phyloP scores from a whole-genome alignment of 495 filamentous ascomycete genomes.

The Tuber borchii region DNA sequence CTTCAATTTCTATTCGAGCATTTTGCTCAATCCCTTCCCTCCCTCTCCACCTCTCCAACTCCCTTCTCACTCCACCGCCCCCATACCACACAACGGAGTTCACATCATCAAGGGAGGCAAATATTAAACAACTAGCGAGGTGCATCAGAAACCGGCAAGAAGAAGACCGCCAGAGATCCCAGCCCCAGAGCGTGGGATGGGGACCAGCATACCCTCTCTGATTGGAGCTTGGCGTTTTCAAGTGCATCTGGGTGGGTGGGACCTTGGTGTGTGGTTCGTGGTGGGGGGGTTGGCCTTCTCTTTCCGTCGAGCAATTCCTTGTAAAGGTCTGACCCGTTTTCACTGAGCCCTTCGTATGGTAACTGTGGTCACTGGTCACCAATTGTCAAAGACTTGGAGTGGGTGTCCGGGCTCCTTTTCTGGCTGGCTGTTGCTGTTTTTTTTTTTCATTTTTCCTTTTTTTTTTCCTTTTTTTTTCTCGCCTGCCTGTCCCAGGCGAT shows the following conservation, averaged over 20 bases:
- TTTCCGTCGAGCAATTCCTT: slow-evolving; percentile 29
- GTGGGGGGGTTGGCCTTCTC: slow-evolving; percentile 31
- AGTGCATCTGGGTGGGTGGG: slow-evolving; percentile 31
- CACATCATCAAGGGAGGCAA: not conserved
- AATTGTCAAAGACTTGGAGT: not conserved
- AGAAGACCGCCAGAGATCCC: slow-evolving; percentile 22
- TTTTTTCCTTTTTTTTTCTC: not conserved
- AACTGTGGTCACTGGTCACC: not conserved
- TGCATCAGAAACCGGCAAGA: slow-evolving; percentile 3
- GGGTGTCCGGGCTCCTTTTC: not conserved
- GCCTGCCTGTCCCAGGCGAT: not conserved
- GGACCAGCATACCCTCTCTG: slow-evolving; percentile 18
- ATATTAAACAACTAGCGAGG: slow-evolving; percentile 2
- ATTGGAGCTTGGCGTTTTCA: slow-evolving; percentile 31
- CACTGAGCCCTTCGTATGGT: slow-evolving; percentile 7
- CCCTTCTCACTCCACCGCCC: not conserved
- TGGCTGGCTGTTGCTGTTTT: not conserved
- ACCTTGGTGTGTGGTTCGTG: slow-evolving; percentile 9
- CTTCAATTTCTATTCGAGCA: not conserved
- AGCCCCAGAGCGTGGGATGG: slow-evolving; percentile 34
- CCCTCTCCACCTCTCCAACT: not conserved
- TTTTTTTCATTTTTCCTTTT: not conserved
- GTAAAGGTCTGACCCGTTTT: slow-evolving; percentile 30
- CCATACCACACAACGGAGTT: not conserved
- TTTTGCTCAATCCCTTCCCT: not conserved